Evolutionary conservation across 2,329 filamentous ascomycete genomes (phyloP).

Genomic region (Colletotrichum camelliae): DNA sequence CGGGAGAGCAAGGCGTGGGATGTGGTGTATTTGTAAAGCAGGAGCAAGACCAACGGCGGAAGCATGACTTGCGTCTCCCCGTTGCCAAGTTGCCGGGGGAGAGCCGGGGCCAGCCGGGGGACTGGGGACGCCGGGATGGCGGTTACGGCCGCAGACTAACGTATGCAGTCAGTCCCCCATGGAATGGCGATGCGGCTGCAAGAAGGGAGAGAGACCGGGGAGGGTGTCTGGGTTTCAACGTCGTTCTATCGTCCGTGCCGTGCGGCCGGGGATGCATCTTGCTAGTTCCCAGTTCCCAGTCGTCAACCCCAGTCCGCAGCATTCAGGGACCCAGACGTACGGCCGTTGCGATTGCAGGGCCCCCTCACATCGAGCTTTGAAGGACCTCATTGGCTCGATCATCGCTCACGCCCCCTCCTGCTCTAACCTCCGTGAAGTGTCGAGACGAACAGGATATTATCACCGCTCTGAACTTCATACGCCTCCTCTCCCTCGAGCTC

Average conservation of each 20-base stretch:
- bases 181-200: slow-evolving; percentile 9
- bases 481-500: slow-evolving; percentile 94
- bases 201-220: not conserved
- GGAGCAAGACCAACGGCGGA: slow-evolving; percentile 4
- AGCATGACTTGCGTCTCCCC: slow-evolving; percentile 12
- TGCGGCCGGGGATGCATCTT: slow-evolving; percentile 6
- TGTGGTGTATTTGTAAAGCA: slow-evolving; percentile 12
- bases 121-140: not conserved
- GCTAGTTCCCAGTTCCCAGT: not conserved
- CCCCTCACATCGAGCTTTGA: not conserved
- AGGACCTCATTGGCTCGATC: not conserved
- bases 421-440: slow-evolving; percentile 88
- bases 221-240: slow-evolving; percentile 20
- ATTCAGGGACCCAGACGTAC: slow-evolving; percentile 5
- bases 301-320: not conserved
- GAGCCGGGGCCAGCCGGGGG: not conserved
- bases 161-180: not conserved
- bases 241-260: slow-evolving; percentile 3
- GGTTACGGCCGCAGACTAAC: slow-evolving; percentile 17
- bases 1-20: not conserved
- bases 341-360: slow-evolving; percentile 11
- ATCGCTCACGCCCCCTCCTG: slow-evolving; percentile 7
- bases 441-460: slow-evolving; percentile 95
- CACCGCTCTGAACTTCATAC: slow-evolving; percentile 81
- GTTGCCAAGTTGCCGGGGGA: not conserved